Evolutionary conservation across 352 stramenopile genomes (phyloP), one percentile per base, ranked within the genome.

Genomic region (Pilasporangium apinafurcum): DNA sequence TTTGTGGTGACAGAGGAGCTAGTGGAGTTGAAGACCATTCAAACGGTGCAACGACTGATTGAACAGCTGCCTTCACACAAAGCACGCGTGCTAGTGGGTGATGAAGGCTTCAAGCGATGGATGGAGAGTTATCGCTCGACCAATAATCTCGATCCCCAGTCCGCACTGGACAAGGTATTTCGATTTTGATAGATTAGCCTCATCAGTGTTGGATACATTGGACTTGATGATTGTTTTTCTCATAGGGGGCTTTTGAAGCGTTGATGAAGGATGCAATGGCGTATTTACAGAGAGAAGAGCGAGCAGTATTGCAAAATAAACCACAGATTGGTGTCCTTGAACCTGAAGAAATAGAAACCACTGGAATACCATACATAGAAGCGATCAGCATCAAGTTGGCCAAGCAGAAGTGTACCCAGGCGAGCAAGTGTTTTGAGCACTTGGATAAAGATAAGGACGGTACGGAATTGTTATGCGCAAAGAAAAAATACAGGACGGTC

Each of bases 371-470:
- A 12, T 84, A 82, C 25, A 47, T 82, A 8, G 68, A 86, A 16
- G 72, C 66, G 6, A 39, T 84, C 20, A 69, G 78, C 51, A n/a
- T 83, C 17, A 84, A 82, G 49, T 54, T 88, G 18, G 66, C 59
- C 10, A 68, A 62, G 25, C 70, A 80, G 61, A 88, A 86, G 48
- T 82, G 58, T 45, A 50, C 49, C 18, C 60, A 65, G 12, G 48
- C 62, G 17, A 56, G 40, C 8, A 31, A 39, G 16, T 61, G 48
- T 39, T 88, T 88, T 37, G 69, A 71, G 32, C 51, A 71, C 18
- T 44, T 88, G 26, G 75, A 86, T 54, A 72, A 69, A 30, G 65
- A 86, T 47, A 74, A 84, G 39, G 72, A 84, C 42, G 75, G 75
- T 84, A 47, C 34, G 55, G 14, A 21, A 21, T 28, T 18, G 30